Conservation (phyloP, 2,329 filamentous ascomycete species). For the Aschersonia sp. region DNA sequence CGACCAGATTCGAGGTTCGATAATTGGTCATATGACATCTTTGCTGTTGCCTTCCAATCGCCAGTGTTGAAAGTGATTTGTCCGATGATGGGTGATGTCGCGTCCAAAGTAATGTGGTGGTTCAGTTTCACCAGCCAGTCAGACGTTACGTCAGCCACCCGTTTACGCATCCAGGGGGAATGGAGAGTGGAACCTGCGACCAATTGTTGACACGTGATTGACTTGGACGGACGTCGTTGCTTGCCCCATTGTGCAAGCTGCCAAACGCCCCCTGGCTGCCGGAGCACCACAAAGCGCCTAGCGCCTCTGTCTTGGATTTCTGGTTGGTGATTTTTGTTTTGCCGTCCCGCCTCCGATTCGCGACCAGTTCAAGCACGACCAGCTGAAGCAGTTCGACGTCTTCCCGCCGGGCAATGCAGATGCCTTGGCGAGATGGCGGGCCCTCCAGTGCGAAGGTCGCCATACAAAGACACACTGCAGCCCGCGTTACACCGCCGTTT, state of each 20-base stretch:
- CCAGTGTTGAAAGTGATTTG: too few species aligned
- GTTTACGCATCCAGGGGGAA: too few species aligned
- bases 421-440: conserved; percentile 35
- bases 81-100: not conserved
- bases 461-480: conserved; percentile 82
- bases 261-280: too few species aligned
- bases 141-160: too few species aligned
- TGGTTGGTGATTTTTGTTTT: conserved; percentile 15
- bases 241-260: too few species aligned
- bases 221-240: too few species aligned
- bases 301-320: too few species aligned
- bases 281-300: too few species aligned
- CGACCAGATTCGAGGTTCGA: conserved; percentile 69
- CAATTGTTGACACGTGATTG: too few species aligned
- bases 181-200: too few species aligned
- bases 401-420: conserved; percentile 17
- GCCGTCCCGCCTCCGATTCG: not conserved
- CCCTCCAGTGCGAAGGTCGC: conserved; percentile 38
- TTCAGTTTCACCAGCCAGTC: too few species aligned
- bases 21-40: conserved; percentile 86
- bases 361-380: not conserved
- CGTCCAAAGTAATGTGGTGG: not conserved
- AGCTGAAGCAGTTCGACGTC: not conserved
- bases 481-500: conserved; percentile 80
- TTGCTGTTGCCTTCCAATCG: not conserved